These are phyloP conservation scores for Fusarium irregulare DNA, from an alignment of 2,329 filamentous ascomycete genomes.

Conservation along the genomic window DNA sequence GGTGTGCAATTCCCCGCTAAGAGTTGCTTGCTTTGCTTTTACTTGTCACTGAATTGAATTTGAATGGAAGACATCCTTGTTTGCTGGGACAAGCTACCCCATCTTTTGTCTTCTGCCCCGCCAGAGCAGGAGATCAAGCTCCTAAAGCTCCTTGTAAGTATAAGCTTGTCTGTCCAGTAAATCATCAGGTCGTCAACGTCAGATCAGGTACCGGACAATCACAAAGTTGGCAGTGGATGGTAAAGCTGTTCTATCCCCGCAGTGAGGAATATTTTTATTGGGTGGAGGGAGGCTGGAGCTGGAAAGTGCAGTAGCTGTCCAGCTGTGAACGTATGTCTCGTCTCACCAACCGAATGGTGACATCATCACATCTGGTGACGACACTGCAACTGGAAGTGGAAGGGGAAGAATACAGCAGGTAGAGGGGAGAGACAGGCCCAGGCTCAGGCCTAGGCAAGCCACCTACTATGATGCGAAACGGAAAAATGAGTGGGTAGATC, in stretches of 20 bases:
- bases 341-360: conserved; percentile 52
- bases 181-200: conserved; percentile 24
- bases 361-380: conserved; percentile 55
- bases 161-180: background rate
- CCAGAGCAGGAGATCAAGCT: conserved; percentile 31
- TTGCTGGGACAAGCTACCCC: conserved; percentile 27
- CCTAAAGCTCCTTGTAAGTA: conserved; percentile 3
- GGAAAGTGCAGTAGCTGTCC: background rate
- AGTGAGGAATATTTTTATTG: conserved; percentile 1
- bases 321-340: conserved; percentile 3
- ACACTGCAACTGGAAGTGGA: conserved; percentile 38
- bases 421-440: background rate
- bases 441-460: conserved; percentile 34
- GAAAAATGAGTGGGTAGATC: conserved; percentile 35
- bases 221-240: conserved; percentile 33
- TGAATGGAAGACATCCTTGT: conserved; percentile 4
- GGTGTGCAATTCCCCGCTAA: conserved; percentile 20
- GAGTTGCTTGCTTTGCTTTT: conserved; percentile 10
- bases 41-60: conserved; percentile 4
- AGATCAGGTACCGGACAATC: conserved; percentile 10
- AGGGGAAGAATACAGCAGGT: conserved; percentile 26
- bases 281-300: background rate
- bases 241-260: conserved; percentile 5
- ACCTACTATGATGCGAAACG: conserved; percentile 31
- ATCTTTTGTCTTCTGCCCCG: conserved; percentile 34